Evolutionary conservation across 2,329 filamentous ascomycete species (phyloP), one percentile per base, ranked within the genome.

Genomic region (Aspergillus unguis): DNA sequence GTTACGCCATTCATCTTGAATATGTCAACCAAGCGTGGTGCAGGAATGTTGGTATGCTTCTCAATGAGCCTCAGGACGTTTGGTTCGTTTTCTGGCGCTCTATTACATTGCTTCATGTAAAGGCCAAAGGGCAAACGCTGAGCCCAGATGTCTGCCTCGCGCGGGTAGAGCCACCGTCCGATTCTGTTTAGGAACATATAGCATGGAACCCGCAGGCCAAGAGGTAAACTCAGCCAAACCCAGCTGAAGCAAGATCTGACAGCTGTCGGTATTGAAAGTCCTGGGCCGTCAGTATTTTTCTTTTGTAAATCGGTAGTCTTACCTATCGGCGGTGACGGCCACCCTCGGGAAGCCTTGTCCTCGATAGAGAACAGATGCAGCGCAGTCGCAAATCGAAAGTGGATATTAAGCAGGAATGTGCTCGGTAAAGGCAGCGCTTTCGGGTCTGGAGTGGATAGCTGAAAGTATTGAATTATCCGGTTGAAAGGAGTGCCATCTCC

Each of bases 81-180:
- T 1, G 47, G 35, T 25, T 54, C 52, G 9, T 42, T 54, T 8
- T 38, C 2, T 1, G 46, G 47, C 7, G 52, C 32, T 3, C 38
- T 23, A 1, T 8, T 31, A 26, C 47, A 54, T 6, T 37, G 11
- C 6, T 54, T 54, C 10, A 54, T 27, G 27, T 46, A 38, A 5
- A 54, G 9, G 2, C 47, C 52, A 42, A 54, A 50, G 1, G 52
- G 52, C 1, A 54, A n/a, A 2, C 47, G 43, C 7, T 51, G 48
- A 2, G 45, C 41, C 46, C 40, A 49, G 6, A 31, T n/a, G 2
- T 8, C n/a, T 1, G 32, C 31, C n/a, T 41, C 49, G 0, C 29
- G 17, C 0, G 42, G 42, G 6, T 46, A 46, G 8, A 47, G n/a
- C 2, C 33, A 10, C 2, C 36, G 35, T 8, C 49, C 49, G 2